Evolutionary conservation across 1,284 basidiomycete genomes (phyloP).

Genomic region (Moesziomyces antarcticus): DNA sequence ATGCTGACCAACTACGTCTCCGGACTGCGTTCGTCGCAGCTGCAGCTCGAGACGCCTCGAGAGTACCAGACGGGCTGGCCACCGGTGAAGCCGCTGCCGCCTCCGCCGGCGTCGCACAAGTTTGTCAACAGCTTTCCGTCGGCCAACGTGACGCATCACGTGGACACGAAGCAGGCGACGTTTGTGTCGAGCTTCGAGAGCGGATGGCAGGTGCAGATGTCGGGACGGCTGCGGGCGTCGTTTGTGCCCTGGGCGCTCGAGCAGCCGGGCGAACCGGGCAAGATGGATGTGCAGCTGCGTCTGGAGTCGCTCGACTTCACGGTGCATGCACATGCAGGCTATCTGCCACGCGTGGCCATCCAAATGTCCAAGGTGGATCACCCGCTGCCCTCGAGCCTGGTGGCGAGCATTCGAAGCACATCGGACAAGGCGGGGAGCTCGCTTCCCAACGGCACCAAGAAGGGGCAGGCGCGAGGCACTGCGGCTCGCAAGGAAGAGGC

Average conservation of each 20-base stretch:
- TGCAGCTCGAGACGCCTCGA: slow-evolving; percentile 48
- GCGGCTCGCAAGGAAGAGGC: slow-evolving; percentile 32
- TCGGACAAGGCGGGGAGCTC: slow-evolving; percentile 12
- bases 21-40: slow-evolving; percentile 29
- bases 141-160: slow-evolving; percentile 49
- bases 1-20: slow-evolving; percentile 55
- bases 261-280: slow-evolving; percentile 17
- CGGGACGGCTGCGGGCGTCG: slow-evolving; percentile 41
- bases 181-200: slow-evolving; percentile 46
- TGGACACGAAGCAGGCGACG: slow-evolving; percentile 37
- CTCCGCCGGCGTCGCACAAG: slow-evolving; percentile 37
- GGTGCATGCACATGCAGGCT: slow-evolving; percentile 45
- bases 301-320: slow-evolving; percentile 55
- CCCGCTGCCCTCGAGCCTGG: slow-evolving; percentile 36
- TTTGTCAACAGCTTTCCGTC: slow-evolving; percentile 47
- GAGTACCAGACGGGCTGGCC: slow-evolving; percentile 48
- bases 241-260: slow-evolving; percentile 40
- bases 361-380: slow-evolving; percentile 47
- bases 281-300: slow-evolving; percentile 40
- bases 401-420: slow-evolving; percentile 29
- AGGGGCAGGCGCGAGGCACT: slow-evolving; percentile 15
- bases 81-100: slow-evolving; percentile 34
- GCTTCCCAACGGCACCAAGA: slow-evolving; percentile 14
- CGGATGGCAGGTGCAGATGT: slow-evolving; percentile 57
- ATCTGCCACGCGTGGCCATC: slow-evolving; percentile 43